phyloP scores from a whole-genome alignment of 139 green algal genomes.

The Picochlorum sp. region DNA sequence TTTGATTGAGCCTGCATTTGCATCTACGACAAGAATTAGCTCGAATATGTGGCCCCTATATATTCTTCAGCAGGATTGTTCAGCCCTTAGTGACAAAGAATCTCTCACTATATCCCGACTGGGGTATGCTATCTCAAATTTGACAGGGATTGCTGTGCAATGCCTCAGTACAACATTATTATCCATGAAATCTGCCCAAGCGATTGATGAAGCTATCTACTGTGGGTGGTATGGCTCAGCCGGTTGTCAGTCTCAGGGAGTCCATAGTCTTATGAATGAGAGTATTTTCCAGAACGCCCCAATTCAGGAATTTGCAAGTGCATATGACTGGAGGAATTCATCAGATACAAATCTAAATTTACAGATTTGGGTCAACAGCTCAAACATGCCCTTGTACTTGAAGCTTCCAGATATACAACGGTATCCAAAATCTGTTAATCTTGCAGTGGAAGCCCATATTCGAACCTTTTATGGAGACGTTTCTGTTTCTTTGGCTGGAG shows the following conservation, averaged over 20 bases:
- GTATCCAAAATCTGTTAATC: slow-evolving; percentile 45
- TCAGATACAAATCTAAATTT: slow-evolving; percentile 13
- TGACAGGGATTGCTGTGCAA: slow-evolving; percentile 29
- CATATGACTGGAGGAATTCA: slow-evolving; percentile 37
- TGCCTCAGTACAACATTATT: slow-evolving; percentile 22
- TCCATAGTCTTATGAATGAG: too few relatives aligned
- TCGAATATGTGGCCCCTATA: slow-evolving; percentile 26
- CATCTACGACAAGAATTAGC: slow-evolving; percentile 5
- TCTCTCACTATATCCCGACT: slow-evolving; percentile 2
- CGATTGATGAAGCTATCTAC: slow-evolving; percentile 23
- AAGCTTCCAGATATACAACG: slow-evolving; percentile 41
- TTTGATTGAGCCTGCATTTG: slow-evolving; percentile 45
- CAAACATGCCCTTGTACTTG: slow-evolving; percentile 8
- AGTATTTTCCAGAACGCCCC: not conserved
- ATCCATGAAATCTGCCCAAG: not conserved
- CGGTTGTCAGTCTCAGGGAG: too few relatives aligned
- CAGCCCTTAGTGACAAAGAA: slow-evolving; percentile 12
- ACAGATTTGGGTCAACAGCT: slow-evolving; percentile 47
- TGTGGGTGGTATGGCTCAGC: slow-evolving; percentile 42
- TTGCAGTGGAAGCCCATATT: slow-evolving; percentile 49
- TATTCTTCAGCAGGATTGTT: slow-evolving; percentile 32
- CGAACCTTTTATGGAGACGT: slow-evolving; percentile 5
- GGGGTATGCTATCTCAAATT: slow-evolving; percentile 20
- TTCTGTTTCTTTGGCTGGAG: slow-evolving; percentile 24
- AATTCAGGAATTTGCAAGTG: slow-evolving; percentile 29